phyloP scores from a whole-genome alignment of 2,329 filamentous ascomycete species.

The Ceratocystis ficicola region DNA sequence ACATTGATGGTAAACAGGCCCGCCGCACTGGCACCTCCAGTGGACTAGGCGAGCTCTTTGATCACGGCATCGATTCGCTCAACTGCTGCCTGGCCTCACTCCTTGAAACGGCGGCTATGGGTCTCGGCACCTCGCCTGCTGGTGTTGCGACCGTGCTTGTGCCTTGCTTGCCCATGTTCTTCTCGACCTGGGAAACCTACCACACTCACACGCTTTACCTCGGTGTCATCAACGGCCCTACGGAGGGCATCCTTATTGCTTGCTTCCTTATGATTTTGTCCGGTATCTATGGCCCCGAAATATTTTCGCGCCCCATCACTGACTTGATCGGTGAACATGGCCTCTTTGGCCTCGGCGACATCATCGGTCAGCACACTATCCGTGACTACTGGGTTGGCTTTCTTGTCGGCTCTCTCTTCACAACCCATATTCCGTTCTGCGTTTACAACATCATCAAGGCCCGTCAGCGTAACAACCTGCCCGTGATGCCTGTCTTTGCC shows the following conservation, averaged over 20 bases:
- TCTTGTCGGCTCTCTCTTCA: conserved; percentile 52
- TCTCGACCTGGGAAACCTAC: conserved; percentile 99
- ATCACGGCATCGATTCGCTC: conserved; percentile 95
- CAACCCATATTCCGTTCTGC: conserved; percentile 76
- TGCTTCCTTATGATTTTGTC: conserved; percentile 75
- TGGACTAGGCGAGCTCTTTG: conserved; percentile 88
- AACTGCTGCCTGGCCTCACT: conserved; percentile 92
- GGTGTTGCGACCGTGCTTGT: conserved; percentile 86
- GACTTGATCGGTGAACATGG: conserved; percentile 48
- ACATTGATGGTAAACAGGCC: conserved; percentile 96
- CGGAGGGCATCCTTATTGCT: conserved; percentile 84
- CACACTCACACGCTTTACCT: conserved; percentile 96
- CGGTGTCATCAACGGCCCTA: conserved; percentile 92
- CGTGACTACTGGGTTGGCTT: conserved; percentile 78
- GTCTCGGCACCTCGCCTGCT: conserved; percentile 67
- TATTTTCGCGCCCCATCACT: conserved; percentile 69
- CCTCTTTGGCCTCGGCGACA: conserved; percentile 40
- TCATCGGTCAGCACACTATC: conserved; percentile 61
- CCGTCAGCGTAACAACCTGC: conserved; percentile 56
- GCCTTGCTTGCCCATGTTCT: conserved; percentile 95
- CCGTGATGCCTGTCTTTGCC: conserved; percentile 70
- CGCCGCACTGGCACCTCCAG: conserved; percentile 89
- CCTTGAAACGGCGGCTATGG: conserved; percentile 86
- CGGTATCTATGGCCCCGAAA: conserved; percentile 73
- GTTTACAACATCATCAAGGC: conserved; percentile 73